Base-by-base conservation (phyloP, 306 rosid genomes). In the Notholithocarpus densiflorus region DNA sequence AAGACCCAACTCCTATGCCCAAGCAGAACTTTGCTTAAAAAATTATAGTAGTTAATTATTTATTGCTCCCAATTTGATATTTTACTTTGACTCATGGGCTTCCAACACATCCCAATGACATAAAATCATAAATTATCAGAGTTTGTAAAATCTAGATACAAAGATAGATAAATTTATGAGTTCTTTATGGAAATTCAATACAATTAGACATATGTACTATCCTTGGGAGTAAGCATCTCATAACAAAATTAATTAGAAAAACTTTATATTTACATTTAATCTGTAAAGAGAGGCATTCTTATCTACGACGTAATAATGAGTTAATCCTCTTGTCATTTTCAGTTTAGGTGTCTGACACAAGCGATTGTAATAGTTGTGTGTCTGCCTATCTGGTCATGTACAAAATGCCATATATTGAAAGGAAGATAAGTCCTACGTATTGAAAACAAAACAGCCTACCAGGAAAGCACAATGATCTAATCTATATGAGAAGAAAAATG, bases 401-500 rank as follows among this genome's bases (percentile, higher is more conserved):
- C 15, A 5, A 64, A 6, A 29, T 64, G 20, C 7, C 72, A 66
- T 66, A 48, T 32, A 68, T 64, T 54, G 31, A 54, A 74, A 54
- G 32, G 18, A 15, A 56, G 18, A 32, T 27, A 29, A 64, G 3
- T 31, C 40, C 71, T 17, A 6, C 13, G 31, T 15, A 65, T 32
- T 18, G 4, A 40, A 71, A 24, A 18, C 26, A 66, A 75, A 48
- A 61, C 1, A 61, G 29, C 69, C 65, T 93, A 96, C 99, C 97
- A 93, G 87, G 82, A 96, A 82, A 53, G 99, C 97, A 81, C 99
- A 91, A 53, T 40, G 3, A 40, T 29, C 71, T 65, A 65, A 31
- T 14, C 27, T 26, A 5, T 20, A 32, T 31, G 19, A 6, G 48
- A 6, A 6, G 70, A 10, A 17, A 31, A 64, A 17, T 2, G 21